Evolutionary conservation across 345 rosid genomes (phyloP).

Genomic region (Murraya paniculata): DNA sequence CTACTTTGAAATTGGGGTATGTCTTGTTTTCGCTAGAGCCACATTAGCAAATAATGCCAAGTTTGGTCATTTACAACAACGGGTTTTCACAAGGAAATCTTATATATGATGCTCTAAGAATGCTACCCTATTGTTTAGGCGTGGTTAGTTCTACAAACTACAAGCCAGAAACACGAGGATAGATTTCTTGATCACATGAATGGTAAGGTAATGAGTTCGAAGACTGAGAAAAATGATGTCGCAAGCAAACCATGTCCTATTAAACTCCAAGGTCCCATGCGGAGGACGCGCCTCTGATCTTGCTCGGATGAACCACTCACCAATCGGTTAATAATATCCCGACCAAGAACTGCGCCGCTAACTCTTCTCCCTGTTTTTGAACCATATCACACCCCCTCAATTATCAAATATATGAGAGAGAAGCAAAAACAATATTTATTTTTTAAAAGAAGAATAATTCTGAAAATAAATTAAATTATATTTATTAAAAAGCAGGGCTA

Average conservation of each 20-base stretch:
- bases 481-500: too few species aligned
- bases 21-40: not conserved
- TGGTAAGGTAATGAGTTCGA: not conserved
- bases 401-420: too few species aligned
- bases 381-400: too few species aligned
- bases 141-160: not conserved
- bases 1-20: constrained; percentile 4
- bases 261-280: not conserved
- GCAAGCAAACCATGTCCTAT: not conserved
- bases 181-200: not conserved
- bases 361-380: too few species aligned
- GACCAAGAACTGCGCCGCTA: too few species aligned
- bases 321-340: not conserved
- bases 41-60: not conserved
- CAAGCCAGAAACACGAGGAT: not conserved
- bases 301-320: not conserved
- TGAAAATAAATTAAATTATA: too few species aligned
- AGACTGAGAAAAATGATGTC: not conserved
- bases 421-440: too few species aligned
- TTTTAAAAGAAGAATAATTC: too few species aligned
- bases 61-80: not conserved
- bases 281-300: not conserved
- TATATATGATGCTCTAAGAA: not conserved
- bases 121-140: not conserved
- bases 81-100: not conserved